phyloP scores from a whole-genome alignment of 495 filamentous ascomycete genomes.

The Neurospora sp. region DNA sequence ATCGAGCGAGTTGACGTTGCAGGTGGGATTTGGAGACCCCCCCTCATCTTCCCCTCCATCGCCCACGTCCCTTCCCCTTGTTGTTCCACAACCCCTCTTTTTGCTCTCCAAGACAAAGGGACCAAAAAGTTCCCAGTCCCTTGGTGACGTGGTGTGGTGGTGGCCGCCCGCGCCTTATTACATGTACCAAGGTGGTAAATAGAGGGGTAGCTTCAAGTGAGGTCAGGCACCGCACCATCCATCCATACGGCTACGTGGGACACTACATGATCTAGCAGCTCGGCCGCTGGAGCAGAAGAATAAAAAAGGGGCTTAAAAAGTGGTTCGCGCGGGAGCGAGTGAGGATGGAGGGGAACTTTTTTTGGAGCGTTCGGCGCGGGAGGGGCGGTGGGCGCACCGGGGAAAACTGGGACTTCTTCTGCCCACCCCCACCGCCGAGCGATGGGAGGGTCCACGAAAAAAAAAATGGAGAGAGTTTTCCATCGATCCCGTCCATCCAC shows the following conservation, averaged over 20 bases:
- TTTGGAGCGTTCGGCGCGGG: background rate
- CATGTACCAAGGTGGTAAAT: background rate
- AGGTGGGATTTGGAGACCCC: background rate
- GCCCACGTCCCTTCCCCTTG: background rate
- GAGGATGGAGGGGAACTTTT: background rate
- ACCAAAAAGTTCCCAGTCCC: background rate
- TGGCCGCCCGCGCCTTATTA: background rate
- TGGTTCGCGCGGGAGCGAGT: background rate
- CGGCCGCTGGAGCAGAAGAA: background rate
- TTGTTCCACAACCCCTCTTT: background rate
- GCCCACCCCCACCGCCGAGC: background rate
- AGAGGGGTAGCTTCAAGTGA: background rate
- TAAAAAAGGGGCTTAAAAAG: background rate
- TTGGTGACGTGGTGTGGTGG: background rate
- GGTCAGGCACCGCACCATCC: background rate
- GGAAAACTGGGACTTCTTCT: background rate
- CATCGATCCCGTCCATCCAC: background rate
- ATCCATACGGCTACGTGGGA: background rate
- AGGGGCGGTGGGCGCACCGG: background rate
- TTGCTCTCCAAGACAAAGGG: background rate
- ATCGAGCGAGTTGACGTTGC: background rate
- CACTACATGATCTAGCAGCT: background rate
- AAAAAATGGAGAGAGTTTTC: background rate
- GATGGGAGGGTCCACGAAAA: background rate
- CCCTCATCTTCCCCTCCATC: background rate